Percentiles rank a stretch among this genome's conserved stretches.
Conservation (phyloP, 768 basidiomycete genomes). For the Mycena galopus region DNA sequence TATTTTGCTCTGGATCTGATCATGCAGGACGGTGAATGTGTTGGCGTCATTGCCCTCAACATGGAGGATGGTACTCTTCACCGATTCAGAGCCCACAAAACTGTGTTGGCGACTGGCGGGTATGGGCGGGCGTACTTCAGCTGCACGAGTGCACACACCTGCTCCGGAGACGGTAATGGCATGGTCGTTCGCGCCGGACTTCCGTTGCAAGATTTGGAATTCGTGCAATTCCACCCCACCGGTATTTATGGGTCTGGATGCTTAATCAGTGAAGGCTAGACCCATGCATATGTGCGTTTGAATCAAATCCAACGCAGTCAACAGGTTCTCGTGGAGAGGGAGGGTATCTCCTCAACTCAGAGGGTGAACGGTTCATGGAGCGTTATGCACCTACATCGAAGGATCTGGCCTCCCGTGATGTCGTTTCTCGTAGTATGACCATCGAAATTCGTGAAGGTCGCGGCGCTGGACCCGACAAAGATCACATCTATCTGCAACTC, state of each 20-base stretch:
- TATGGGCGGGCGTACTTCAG: constrained; percentile 99
- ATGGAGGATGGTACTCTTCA: constrained; percentile 99
- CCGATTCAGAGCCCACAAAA: constrained; percentile 98
- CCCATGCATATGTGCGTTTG: not conserved
- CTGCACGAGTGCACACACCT: constrained; percentile 98
- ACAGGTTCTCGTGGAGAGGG: constrained; percentile 99
- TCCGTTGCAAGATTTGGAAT: constrained; percentile 96
- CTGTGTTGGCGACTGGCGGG: constrained; percentile 97
- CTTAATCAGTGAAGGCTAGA: constrained; percentile 94
- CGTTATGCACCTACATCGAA: constrained; percentile 99
- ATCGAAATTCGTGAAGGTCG: constrained; percentile 98
- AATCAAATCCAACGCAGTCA: not conserved
- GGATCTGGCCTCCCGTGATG: constrained; percentile 99
- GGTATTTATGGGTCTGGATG: constrained; percentile 99
- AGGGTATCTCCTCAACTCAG: constrained; percentile 97
- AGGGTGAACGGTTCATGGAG: constrained; percentile 99
- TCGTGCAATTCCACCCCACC: constrained; percentile 99
- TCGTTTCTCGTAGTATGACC: constrained; percentile 99
- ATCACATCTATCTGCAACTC: constrained; percentile 96
- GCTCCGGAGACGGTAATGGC: constrained; percentile 98
- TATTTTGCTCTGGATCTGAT: constrained; percentile 99
- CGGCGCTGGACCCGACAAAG: constrained; percentile 98
- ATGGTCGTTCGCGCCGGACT: constrained; percentile 98
- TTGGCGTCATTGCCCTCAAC: constrained; percentile 98
- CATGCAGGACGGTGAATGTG: constrained; percentile 99